Percentiles rank a stretch among this genome's conserved stretches.
These are phyloP conservation scores for Hebeloma cylindrosporum DNA, from an alignment of 768 basidiomycete genomes.

Conservation along the genomic window DNA sequence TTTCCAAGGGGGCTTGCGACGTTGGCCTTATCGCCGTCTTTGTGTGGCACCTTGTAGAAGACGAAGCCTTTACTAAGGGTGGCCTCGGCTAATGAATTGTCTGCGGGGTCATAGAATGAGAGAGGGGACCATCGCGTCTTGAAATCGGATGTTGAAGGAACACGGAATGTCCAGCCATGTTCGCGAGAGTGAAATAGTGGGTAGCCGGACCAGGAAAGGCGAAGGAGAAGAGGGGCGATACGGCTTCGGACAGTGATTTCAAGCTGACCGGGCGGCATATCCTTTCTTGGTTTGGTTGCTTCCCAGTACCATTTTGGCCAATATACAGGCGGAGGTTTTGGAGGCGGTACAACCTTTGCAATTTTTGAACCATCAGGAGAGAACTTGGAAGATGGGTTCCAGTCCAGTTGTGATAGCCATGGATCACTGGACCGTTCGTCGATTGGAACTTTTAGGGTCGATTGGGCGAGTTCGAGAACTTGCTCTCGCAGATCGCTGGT, in stretches of 20 bases:
- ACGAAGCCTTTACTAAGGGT: constrained; percentile 47
- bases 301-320: constrained; percentile 99
- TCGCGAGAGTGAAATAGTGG: constrained; percentile 84
- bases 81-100: constrained; percentile 55
- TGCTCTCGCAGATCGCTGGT: constrained; percentile 31
- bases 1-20: constrained; percentile 93
- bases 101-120: constrained; percentile 61
- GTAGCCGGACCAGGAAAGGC: constrained; percentile 83
- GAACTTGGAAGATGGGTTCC: constrained; percentile 40
- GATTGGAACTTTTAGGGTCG: constrained; percentile 25
- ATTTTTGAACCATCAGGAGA: constrained; percentile 19
- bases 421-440: constrained; percentile 36
- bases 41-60: constrained; percentile 95
- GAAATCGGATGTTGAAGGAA: constrained; percentile 50
- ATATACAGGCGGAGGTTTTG: constrained; percentile 47
- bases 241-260: constrained; percentile 86
- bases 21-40: constrained; percentile 91
- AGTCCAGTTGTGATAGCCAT: constrained; percentile 69
- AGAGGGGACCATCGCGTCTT: constrained; percentile 47
- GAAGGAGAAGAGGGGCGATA: constrained; percentile 80
- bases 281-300: constrained; percentile 71
- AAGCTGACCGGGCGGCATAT: constrained; percentile 63
- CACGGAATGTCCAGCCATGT: constrained; percentile 91
- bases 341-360: constrained; percentile 32
- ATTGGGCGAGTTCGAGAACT: constrained; percentile 43